These are phyloP conservation scores for Kazachstania viticola DNA, from an alignment of 805 yeast genomes.

Conservation along the genomic window DNA sequence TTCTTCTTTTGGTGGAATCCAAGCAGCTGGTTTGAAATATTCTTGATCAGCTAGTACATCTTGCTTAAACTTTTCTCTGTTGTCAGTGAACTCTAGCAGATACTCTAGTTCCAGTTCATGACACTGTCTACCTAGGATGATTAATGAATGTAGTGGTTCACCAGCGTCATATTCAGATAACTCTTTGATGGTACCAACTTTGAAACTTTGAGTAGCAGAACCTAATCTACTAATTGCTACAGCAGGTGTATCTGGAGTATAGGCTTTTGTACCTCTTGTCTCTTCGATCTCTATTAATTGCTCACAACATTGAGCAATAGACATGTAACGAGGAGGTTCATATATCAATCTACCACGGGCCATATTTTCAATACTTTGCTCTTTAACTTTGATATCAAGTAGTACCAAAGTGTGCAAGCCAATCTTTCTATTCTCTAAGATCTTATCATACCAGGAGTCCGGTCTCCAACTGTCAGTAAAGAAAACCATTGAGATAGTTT, in stretches of 20 bases:
- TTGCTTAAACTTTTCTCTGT: conserved; percentile 37
- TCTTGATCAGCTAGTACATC: conserved; percentile 47
- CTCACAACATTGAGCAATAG: conserved; percentile 75
- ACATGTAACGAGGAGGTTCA: conserved; percentile 97
- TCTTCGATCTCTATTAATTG: conserved; percentile 87
- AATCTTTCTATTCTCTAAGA: conserved; percentile 77
- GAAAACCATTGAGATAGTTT: conserved; percentile 91
- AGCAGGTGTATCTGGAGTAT: conserved; percentile 81
- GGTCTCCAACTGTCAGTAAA: conserved; percentile 96
- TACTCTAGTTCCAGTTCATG: conserved; percentile 89
- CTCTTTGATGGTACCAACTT: conserved; percentile 74
- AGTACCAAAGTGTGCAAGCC: conserved; percentile 87
- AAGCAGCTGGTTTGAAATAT: conserved; percentile 61
- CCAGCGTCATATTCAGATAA: conserved; percentile 81
- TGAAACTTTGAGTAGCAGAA: conserved; percentile 68
- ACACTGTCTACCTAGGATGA: conserved; percentile 84
- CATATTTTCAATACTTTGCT: conserved; percentile 88
- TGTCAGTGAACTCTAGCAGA: conserved; percentile 61
- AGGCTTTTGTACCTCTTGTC: conserved; percentile 60
- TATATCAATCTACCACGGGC: conserved; percentile 85
- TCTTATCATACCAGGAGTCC: conserved; percentile 83
- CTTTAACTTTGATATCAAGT: conserved; percentile 91
- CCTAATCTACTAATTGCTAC: conserved; percentile 90
- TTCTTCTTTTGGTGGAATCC: conserved; percentile 39
- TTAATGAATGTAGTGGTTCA: conserved; percentile 85